Base-by-base conservation (phyloP, 495 filamentous ascomycete genomes). In the Hyaloscypha variabilis region DNA sequence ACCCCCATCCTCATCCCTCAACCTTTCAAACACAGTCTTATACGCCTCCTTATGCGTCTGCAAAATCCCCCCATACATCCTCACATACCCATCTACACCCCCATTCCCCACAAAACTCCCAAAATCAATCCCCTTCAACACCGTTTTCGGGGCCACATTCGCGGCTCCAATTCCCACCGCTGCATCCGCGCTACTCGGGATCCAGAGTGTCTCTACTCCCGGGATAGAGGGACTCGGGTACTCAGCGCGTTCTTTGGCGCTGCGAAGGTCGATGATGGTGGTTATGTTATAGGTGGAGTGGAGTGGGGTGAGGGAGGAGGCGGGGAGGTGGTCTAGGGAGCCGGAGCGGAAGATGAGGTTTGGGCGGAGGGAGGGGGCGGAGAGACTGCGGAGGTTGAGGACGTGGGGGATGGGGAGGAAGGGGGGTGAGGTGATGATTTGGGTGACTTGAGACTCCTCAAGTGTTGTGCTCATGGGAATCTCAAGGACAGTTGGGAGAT, bases 311-410 rank as follows among this genome's bases (percentile, higher is more conserved):
- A 29, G 74, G 72, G 26, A 69, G 73, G 29, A 75, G 69, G 21
- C 70, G 64, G n/a, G 58, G 26, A 85, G 58, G 55, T 66, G 73
- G 0, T 72, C 68, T 11, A 85, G 72, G 0, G 77, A 76, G 56
- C 82, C 86, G 5, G 82, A 84, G 49, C 86, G 86, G 74, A 82
- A 88, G 53, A 78, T 75, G 60, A 76, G 77, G 50, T 79, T 77
- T 0, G 79, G 72, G 6, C 78, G 77, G 26, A 87, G 52, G 2
- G 72, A 75, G 31, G 71, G 74, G 61, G 75, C 78, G 50, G 74
- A 71, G 3, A 80, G 73, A 42, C 77, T 77, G 64, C 82, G 83
- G 23, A 87, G 66, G 67, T 86, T 84, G 51, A 84, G 85, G 34
- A 85, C 75, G 70, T 88, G 87, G 11, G 59, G 34, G 25, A 67